A percentile compares a stretch with the other conserved stretches of the same genome.
Evolutionary conservation across 2,329 filamentous ascomycete genomes (phyloP).

Genomic region (Stagonosporopsis cucurbitacearum): DNA sequence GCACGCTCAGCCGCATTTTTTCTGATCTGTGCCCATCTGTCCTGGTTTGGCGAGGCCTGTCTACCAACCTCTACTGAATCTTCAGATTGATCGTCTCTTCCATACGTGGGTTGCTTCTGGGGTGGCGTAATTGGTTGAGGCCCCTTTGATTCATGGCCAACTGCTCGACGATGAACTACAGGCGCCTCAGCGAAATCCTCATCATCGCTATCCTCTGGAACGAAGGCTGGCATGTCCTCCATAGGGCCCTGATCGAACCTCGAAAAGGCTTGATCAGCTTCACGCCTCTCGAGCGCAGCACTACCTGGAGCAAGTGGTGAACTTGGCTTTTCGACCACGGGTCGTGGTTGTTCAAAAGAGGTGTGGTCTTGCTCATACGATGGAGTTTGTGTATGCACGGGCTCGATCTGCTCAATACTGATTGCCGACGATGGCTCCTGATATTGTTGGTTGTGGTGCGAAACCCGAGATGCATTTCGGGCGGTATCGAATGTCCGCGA

Average conservation of each 20-base stretch:
- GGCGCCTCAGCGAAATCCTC: constrained; percentile 28
- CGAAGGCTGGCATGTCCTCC: constrained; percentile 83
- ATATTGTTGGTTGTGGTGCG: constrained; percentile 28
- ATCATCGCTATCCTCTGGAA: constrained; percentile 58
- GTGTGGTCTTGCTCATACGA: constrained; percentile 35
- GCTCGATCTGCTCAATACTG: constrained; percentile 30
- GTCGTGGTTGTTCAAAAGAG: constrained; percentile 2
- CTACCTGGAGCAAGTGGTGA: constrained; percentile 64
- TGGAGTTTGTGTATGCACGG: constrained; percentile 29
- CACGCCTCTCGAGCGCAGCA: constrained; percentile 64
- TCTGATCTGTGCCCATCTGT: constrained; percentile 94
- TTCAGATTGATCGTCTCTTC: constrained; percentile 50
- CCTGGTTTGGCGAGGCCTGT: constrained; percentile 58
- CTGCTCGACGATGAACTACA: constrained; percentile 32
- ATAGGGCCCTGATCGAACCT: constrained; percentile 90
- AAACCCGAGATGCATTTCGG: constrained; percentile 36
- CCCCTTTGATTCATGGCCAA: constrained; percentile 17
- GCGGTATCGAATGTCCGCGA: constrained; percentile 27
- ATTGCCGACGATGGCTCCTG: constrained; percentile 37
- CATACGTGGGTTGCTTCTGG: constrained; percentile 23
- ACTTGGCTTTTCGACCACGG: constrained; percentile 45
- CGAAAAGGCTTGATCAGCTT: constrained; percentile 68
- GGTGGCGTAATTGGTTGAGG: constrained; percentile 23
- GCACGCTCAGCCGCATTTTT: constrained; percentile 91
- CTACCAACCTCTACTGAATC: constrained; percentile 49